phyloP scores from a whole-genome alignment of 257 asterid genomes.

The Solanum etuberosum region DNA sequence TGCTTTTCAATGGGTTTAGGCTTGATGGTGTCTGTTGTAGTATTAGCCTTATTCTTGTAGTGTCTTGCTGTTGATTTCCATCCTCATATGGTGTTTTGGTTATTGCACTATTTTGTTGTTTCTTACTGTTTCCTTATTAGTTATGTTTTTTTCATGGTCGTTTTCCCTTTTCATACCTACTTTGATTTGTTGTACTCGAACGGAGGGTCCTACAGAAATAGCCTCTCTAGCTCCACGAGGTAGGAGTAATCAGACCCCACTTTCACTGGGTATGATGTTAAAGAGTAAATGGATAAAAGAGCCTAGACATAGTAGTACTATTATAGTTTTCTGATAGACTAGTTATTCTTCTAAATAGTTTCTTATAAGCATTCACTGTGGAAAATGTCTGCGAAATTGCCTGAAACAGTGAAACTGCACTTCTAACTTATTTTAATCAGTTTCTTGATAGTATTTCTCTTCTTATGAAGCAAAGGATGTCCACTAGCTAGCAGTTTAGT shows the following conservation, averaged over 20 bases:
- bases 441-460: neutral
- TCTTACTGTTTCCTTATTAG: neutral
- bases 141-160: neutral
- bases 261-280: neutral
- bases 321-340: neutral
- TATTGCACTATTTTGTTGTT: neutral
- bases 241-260: neutral
- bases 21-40: neutral
- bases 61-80: neutral
- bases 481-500: neutral
- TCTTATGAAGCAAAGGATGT: neutral
- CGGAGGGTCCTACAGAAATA: neutral
- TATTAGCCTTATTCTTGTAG: neutral
- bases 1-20: neutral
- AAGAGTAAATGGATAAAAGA: neutral
- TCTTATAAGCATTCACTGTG: neutral
- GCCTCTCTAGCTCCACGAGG: neutral
- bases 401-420: neutral
- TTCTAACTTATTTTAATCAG: neutral
- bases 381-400: neutral
- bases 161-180: neutral
- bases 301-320: neutral
- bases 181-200: neutral
- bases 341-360: neutral
- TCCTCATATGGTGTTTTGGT: neutral